Conservation (phyloP, 441 rosid species). For the Pelargonium fulgidum region DNA sequence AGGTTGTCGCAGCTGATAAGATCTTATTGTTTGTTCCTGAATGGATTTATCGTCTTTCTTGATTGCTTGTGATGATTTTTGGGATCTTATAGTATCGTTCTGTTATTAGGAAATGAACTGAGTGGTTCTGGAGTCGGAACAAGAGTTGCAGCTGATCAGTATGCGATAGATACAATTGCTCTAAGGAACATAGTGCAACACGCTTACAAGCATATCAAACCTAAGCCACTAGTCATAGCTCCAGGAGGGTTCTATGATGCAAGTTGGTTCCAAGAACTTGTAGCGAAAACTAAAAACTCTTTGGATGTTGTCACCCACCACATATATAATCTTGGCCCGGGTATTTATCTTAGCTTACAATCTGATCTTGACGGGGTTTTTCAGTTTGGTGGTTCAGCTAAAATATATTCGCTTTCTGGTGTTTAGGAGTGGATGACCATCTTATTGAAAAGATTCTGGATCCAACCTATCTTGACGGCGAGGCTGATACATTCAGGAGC, state of each 20-base stretch:
- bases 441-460: constrained; percentile 74
- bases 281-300: constrained; percentile 40
- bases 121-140: constrained; percentile 77
- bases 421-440: constrained; percentile 62
- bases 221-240: constrained; percentile 63
- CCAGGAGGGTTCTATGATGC: constrained; percentile 88
- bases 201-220: constrained; percentile 37
- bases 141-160: constrained; percentile 59
- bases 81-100: neutral
- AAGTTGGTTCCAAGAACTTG: constrained; percentile 58
- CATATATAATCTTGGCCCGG: constrained; percentile 95
- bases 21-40: neutral
- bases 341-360: constrained; percentile 28
- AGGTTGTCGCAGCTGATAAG: too few relatives aligned
- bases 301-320: constrained; percentile 67
- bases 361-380: constrained; percentile 11
- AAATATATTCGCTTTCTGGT: neutral
- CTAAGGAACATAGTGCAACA: constrained; percentile 41
- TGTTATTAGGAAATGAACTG: constrained; percentile 67
- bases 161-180: constrained; percentile 59
- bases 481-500: constrained; percentile 41
- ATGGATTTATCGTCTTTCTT: neutral
- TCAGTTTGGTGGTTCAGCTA: neutral
- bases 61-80: neutral
- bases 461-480: constrained; percentile 63